Evolutionary conservation across 2,329 filamentous ascomycete genomes (phyloP).

Genomic region (Polychaeton citri): DNA sequence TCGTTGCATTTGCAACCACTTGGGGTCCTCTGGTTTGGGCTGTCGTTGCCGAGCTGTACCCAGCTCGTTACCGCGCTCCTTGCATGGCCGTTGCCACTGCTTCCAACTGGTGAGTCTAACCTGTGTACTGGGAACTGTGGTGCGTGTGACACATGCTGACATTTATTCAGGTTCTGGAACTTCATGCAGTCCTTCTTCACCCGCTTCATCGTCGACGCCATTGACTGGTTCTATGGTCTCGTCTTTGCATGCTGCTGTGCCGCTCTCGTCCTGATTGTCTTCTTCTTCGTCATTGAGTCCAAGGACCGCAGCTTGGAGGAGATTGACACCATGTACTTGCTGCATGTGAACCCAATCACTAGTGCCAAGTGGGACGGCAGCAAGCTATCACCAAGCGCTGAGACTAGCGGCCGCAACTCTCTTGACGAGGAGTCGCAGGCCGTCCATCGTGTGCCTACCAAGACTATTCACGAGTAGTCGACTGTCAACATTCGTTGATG

Average conservation of each 20-base stretch:
- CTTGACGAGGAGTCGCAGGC: background rate
- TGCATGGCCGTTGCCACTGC: conserved; percentile 33
- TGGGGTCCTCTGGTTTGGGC: conserved; percentile 23
- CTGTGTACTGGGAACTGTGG: too few relatives aligned
- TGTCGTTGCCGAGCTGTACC: conserved; percentile 23
- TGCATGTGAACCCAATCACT: conserved; percentile 14
- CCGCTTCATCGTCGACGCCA: conserved; percentile 24
- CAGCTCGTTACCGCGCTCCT: conserved; percentile 26
- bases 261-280: conserved; percentile 20
- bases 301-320: conserved; percentile 26
- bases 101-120: conserved; percentile 25
- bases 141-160: too few relatives aligned
- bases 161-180: background rate
- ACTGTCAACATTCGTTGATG: too few relatives aligned
- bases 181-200: conserved; percentile 21
- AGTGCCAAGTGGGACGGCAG: conserved; percentile 18
- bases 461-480: conserved; percentile 1
- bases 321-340: conserved; percentile 18
- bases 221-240: conserved; percentile 27
- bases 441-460: conserved; percentile 1
- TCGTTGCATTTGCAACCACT: conserved; percentile 22
- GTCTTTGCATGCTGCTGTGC: conserved; percentile 26
- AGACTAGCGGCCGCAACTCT: conserved; percentile 10
- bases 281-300: conserved; percentile 27
- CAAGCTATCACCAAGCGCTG: conserved; percentile 13